Conservation (phyloP, 1,139 yeast species). For the Kluyveromyces sp. region DNA sequence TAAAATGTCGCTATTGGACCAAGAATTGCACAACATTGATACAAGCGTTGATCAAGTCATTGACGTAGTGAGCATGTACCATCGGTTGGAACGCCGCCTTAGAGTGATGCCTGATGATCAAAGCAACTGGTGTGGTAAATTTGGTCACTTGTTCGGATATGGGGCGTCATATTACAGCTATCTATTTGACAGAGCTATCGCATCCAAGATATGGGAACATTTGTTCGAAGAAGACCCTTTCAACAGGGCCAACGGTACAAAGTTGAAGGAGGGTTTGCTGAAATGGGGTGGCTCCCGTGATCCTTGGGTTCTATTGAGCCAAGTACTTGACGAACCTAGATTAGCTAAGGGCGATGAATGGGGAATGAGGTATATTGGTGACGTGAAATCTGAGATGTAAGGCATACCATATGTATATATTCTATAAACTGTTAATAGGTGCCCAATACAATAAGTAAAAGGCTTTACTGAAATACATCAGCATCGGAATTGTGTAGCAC, state of each 20-base stretch:
- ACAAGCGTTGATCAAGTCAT: conserved; percentile 23
- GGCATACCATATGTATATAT: conserved; percentile 11
- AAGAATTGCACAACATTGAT: conserved; percentile 52
- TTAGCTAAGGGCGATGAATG: conserved; percentile 59
- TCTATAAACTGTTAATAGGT: conserved; percentile 1
- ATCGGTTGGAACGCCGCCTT: conserved; percentile 51
- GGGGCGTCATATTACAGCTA: conserved; percentile 95
- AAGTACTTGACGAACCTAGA: conserved; percentile 58
- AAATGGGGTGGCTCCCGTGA: conserved; percentile 93
- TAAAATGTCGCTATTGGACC: conserved; percentile 86
- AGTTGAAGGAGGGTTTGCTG: conserved; percentile 61
- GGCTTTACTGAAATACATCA: too few relatives aligned
- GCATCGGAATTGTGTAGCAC: too few relatives aligned
- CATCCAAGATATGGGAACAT: conserved; percentile 74
- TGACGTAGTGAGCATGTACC: conserved; percentile 53
- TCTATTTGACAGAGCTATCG: conserved; percentile 85
- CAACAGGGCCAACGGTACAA: conserved; percentile 64
- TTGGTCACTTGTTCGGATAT: conserved; percentile 88
- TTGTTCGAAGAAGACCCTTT: conserved; percentile 67
- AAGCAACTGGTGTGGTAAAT: conserved; percentile 89
- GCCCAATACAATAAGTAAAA: too few relatives aligned
- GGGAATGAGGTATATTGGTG: conserved; percentile 68
- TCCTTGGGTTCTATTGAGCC: conserved; percentile 83
- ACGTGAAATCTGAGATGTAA: conserved; percentile 24
- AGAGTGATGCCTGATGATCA: conserved; percentile 52